Evolutionary conservation across 1,139 yeast species (phyloP).

Genomic region (Geotrichum klebahnii): DNA sequence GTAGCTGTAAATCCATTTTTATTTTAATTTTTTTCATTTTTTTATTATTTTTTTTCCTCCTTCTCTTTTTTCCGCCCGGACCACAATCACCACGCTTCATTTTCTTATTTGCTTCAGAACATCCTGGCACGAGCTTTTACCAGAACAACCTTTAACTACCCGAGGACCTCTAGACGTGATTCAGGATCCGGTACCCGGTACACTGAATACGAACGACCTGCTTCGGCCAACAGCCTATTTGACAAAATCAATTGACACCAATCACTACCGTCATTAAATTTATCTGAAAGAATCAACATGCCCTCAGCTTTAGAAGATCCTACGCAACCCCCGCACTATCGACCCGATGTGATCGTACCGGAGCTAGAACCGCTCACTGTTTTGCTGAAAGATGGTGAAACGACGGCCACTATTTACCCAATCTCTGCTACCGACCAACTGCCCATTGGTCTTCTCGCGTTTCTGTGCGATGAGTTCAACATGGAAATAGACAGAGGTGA

Average conservation of each 20-base stretch:
- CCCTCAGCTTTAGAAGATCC: constrained; percentile 46
- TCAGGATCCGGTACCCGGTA: background rate
- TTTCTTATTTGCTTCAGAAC: background rate
- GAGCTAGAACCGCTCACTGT: constrained; percentile 53
- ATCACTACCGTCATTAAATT: background rate
- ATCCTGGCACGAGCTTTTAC: constrained; percentile 3
- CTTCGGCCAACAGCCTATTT: background rate
- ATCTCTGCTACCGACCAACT: constrained; percentile 57
- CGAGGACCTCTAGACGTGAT: no score
- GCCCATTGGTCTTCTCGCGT: constrained; percentile 74
- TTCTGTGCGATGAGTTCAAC: constrained; percentile 85
- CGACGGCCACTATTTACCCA: constrained; percentile 90
- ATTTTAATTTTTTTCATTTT: no score
- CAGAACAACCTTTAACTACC: constrained; percentile 10
- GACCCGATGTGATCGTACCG: constrained; percentile 40
- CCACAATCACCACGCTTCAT: constrained; percentile 15
- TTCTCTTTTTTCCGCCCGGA: constrained; percentile 13
- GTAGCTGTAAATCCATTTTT: no score
- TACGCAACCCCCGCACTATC: constrained; percentile 44
- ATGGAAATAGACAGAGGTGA: constrained; percentile 89
- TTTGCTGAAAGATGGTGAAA: constrained; percentile 77
- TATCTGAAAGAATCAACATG: constrained; percentile 23
- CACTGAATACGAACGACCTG: no score
- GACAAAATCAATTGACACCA: background rate
- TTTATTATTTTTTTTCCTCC: constrained; percentile 1